Evolutionary conservation across 768 basidiomycete genomes (phyloP), one percentile per base, ranked within the genome.

Genomic region (Lactifluus rugatus): DNA sequence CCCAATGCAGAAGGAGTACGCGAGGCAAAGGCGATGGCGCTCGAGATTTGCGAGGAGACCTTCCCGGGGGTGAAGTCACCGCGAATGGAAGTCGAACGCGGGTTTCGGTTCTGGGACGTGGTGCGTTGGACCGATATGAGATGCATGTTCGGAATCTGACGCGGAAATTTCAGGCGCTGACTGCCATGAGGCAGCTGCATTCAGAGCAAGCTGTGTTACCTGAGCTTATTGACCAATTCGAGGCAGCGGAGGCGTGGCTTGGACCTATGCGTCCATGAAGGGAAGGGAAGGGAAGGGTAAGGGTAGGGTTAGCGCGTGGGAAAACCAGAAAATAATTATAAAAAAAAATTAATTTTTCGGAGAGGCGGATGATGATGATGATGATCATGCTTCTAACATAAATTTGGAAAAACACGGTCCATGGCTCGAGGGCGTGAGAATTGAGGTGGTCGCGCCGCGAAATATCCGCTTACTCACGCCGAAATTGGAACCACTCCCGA

Each of bases 21-120:
- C 66, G 84, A 90, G 65, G 89, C 85, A 48, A 97, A 96, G 70
- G 74, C 81, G 52, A 80, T 89, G 77, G 93, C 93, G 48, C 79
- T 97, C 44, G 89, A 87, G 62, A 85, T 95, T 65, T 89, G 94
- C 69, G 93, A 97, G 66, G 88, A 93, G 68, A 93, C 89, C 56
- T 97, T 98, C 78, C 81, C 86, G 19, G 93, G 90, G 21, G 90
- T 99, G 65, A 95, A 93, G 76, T 71, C 67, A 57, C 91, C 94
- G 3, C 83, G 85, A 73, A 75, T 75, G 60, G 95, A 98, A 77
- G 88, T 99, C 58, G 93, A 96, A 72, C 76, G 95, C 50, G 95
- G 95, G 6, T 97, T 99, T 78, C 78, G 95, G 67, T 99, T 98
- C 78, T 99, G 95, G 95, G 93, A 97, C 70, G 80, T 94, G 72